phyloP scores from a whole-genome alignment of 164 flowering plant species.

The Piper betle region DNA sequence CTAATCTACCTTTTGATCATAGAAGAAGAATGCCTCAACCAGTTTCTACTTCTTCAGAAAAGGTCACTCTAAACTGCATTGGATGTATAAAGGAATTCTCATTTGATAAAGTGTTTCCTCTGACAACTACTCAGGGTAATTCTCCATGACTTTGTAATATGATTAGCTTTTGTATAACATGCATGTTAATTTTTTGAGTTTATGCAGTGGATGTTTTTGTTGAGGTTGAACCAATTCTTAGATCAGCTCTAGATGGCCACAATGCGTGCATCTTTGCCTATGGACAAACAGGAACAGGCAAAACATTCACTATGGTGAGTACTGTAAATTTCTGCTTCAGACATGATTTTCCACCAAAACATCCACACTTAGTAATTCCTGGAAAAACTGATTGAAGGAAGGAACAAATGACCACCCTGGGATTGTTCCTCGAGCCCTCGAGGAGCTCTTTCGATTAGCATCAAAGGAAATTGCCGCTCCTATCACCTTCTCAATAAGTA shows the following conservation, averaged over 20 bases:
- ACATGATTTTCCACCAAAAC: neutral
- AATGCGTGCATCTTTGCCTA: slow-evolving; percentile 72
- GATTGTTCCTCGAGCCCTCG: slow-evolving; percentile 57
- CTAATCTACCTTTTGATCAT: slow-evolving; percentile 22
- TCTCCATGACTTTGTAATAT: slow-evolving; percentile 4
- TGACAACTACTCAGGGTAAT: slow-evolving; percentile 52
- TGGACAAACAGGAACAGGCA: slow-evolving; percentile 94
- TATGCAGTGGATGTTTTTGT: slow-evolving; percentile 51
- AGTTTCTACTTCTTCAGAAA: slow-evolving; percentile 33
- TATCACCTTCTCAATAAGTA: slow-evolving; percentile 59
- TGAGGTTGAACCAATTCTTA: slow-evolving; percentile 66
- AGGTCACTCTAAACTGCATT: slow-evolving; percentile 29
- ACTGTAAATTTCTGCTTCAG: neutral
- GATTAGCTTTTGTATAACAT: neutral
- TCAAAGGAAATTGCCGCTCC: slow-evolving; percentile 26
- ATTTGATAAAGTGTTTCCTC: slow-evolving; percentile 60
- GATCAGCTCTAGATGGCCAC: slow-evolving; percentile 81
- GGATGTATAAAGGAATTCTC: slow-evolving; percentile 46
- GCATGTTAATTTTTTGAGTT: slow-evolving; percentile 7
- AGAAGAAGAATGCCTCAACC: slow-evolving; percentile 31
- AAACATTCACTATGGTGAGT: slow-evolving; percentile 82
- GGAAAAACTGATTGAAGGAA: slow-evolving; percentile 30
- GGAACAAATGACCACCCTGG: slow-evolving; percentile 50
- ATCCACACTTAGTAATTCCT: neutral
- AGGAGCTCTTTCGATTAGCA: slow-evolving; percentile 38